Base-by-base conservation (phyloP, 768 basidiomycete genomes). In the Russula olivacea region DNA sequence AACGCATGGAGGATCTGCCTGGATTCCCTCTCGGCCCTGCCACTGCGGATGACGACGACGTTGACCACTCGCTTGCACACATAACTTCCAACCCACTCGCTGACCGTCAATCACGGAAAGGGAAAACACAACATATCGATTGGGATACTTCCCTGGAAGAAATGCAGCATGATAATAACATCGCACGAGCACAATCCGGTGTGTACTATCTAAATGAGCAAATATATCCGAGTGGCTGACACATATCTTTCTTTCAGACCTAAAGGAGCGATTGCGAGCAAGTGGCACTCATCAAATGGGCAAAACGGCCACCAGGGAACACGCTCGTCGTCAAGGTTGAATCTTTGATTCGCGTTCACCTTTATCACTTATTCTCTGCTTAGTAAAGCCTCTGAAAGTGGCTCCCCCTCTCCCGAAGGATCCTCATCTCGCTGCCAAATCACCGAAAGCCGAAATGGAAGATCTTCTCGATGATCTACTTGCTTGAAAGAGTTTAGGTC, bases 171-270 rank as follows among this genome's bases (percentile, higher is more conserved):
- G 89, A 90, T 65, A 92, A 91, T 69, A 80, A 81, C 2, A 79
- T 81, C 6, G 89, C 89, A 0, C 89, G 91, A 62, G 90, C 91
- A 14, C 81, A 81, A 25, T 78, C 88, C 79, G 91, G 91, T 89
- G 58, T 49, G 77, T 69, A 7, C 11, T 14, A 19, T 45, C 11
- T 36, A 43, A 23, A n/a, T 7, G 23, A 0, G 19, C 4, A 25
- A 15, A 47, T 23, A 38, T 38, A 17, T 58, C n/a, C 59, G 17
- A 23, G 40, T 32, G 9, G 2, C n/a, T 51, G 47, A 36, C 28
- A 38, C 36, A 5, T 14, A 19, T 45, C 36, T 48, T n/a, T 45
- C 21, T 21, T 36, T 25, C 58, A 75, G 74, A 74, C 41, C 36
- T 75, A 48, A 75, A 75, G 50, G 66, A 65, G 11, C 69, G 74